Evolutionary conservation across 73 alveolate genomes (phyloP).

Genomic region (Symbiodinium natans): DNA sequence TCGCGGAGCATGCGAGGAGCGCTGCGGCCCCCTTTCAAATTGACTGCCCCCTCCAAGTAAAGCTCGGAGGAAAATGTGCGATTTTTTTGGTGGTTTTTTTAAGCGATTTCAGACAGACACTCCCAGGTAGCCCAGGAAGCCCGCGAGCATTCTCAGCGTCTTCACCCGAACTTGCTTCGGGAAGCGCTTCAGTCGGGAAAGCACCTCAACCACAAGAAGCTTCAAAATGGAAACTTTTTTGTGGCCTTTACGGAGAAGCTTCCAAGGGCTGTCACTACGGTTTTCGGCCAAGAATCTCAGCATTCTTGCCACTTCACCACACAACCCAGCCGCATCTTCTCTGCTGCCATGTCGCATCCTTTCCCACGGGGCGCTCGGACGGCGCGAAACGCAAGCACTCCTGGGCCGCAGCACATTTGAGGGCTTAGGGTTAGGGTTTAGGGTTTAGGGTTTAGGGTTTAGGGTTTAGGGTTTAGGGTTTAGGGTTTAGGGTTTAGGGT

Average conservation of each 20-base stretch:
- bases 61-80: background rate
- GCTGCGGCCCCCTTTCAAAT: slow-evolving; percentile 6
- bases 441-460: too few relatives aligned
- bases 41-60: background rate
- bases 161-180: slow-evolving; percentile 80
- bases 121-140: slow-evolving; percentile 66
- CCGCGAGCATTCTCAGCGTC: slow-evolving; percentile 82
- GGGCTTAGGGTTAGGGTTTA: too few relatives aligned
- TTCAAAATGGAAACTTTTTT: too few relatives aligned
- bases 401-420: background rate
- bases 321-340: too few relatives aligned
- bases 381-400: slow-evolving; percentile 84
- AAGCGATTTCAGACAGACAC: background rate
- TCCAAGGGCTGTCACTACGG: too few relatives aligned
- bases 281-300: too few relatives aligned
- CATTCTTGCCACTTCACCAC: too few relatives aligned
- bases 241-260: too few relatives aligned
- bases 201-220: background rate
- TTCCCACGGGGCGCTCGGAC: slow-evolving; percentile 68
- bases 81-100: background rate
- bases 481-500: too few relatives aligned
- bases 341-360: slow-evolving; percentile 56
- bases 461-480: too few relatives aligned
- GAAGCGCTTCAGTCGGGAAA: slow-evolving; percentile 88
- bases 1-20: too few relatives aligned